Evolutionary conservation across 2,329 filamentous ascomycete species (phyloP), one percentile per base, ranked within the genome.

Genomic region (Aspergillus sergii): DNA sequence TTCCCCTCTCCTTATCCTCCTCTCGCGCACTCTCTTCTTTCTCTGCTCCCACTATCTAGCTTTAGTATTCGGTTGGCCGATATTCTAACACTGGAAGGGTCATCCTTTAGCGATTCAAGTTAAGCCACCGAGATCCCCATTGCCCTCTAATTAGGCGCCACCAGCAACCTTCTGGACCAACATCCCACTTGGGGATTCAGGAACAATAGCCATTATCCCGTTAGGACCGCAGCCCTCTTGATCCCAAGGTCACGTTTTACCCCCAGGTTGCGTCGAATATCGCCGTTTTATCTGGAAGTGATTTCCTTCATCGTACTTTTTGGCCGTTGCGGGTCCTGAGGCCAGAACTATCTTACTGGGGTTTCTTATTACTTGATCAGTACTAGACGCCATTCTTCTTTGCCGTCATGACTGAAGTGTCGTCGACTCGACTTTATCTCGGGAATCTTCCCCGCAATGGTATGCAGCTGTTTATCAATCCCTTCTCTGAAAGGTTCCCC

Each of bases 391-490:
- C 50, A 57, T 46, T 41, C 46, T 54, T 59, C 45, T 41, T 43
- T 67, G 65, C 61, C 73, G 67, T 70, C 72, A 93, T 93, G 88
- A 90, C 88, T 75, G 93, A 97, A 83, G 94, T 97, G 71, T 97
- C 93, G 68, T 91, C 91, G 71, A 98, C 94, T 77, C 89, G 95
- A 83, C 91, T 98, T 72, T 99, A 98, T 84, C 85, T 98, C 83
- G 94, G 94, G 82, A 98, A 98, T 84, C 90, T 99, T 80, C 94
- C 95, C 81, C 92, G 93, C 81, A 93, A 92, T 85, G 93, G 94
- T 97, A 89, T 84, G 90, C 76, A 75, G 73, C 71, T 72, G 69
- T 73, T 71, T 70, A 71, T 72, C 71, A 73, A 70, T 70, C 68
- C 66, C 71, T 64, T 66, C 68, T 60, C 61, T 69, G 60, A 69